A percentile compares a stretch with the other conserved stretches of the same genome.
Evolutionary conservation across 805 yeast genomes (phyloP).

Genomic region (Nakazawaea laoshanensis): DNA sequence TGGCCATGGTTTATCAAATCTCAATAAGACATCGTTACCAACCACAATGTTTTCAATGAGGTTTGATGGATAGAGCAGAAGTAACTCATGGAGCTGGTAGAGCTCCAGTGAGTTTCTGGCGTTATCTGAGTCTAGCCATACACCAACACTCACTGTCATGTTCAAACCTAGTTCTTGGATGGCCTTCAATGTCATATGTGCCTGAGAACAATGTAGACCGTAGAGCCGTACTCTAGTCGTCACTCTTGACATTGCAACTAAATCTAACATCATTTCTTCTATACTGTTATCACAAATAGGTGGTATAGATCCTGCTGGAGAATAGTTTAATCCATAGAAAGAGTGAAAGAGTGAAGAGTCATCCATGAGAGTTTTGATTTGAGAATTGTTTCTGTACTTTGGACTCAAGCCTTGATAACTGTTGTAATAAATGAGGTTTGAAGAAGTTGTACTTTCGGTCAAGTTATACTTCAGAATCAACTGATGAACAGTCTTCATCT

Average conservation of each 20-base stretch:
- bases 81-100: slow-evolving; percentile 27
- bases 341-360: slow-evolving; percentile 23
- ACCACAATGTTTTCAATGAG: slow-evolving; percentile 44
- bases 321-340: slow-evolving; percentile 53
- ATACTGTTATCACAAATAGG: slow-evolving; percentile 45
- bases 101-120: slow-evolving; percentile 38
- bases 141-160: slow-evolving; percentile 51
- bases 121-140: slow-evolving; percentile 48
- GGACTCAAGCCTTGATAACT: slow-evolving; percentile 23
- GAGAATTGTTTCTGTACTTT: slow-evolving; percentile 24
- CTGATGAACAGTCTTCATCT: too few relatives aligned
- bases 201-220: slow-evolving; percentile 57
- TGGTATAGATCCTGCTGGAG: slow-evolving; percentile 41
- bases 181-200: slow-evolving; percentile 41
- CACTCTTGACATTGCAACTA: slow-evolving; percentile 47
- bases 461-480: too few relatives aligned
- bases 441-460: neutral
- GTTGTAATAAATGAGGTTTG: slow-evolving; percentile 12
- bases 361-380: slow-evolving; percentile 28
- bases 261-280: slow-evolving; percentile 44
- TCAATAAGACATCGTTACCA: slow-evolving; percentile 56
- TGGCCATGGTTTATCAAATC: slow-evolving; percentile 38
- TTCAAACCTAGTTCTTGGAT: slow-evolving; percentile 40
- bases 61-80: slow-evolving; percentile 35
- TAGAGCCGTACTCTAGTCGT: slow-evolving; percentile 51